Evolutionary conservation across 805 yeast genomes (phyloP), one percentile per base, ranked within the genome.

Genomic region (Saccharomyces paradoxus): DNA sequence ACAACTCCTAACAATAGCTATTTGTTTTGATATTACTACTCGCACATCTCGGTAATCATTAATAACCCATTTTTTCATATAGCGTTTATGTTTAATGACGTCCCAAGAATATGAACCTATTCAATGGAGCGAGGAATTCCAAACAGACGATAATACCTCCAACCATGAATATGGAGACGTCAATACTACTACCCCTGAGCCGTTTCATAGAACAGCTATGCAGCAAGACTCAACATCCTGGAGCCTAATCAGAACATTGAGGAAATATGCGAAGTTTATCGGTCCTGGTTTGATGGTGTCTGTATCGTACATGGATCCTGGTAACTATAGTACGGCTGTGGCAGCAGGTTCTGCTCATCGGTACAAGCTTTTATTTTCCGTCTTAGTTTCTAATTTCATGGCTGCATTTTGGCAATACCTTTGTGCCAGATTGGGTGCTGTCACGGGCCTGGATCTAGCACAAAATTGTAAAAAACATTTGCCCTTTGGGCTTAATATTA

Each of bases 261-360:
- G 64, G 46, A 84, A 83, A 61, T 87, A 84, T 67, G 70, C 76
- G 46, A 71, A 76, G 58, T 87, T 87, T 67, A 76, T 92, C n/a
- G 98, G 98, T 0, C 98, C 98, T 0, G 98, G 99, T 0, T 74
- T 92, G 50, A 86, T 92, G 96, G 96, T 94, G 1, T 80, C 91
- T 4, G 96, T 92, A 32, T 92, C 97, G 0, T 94, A 91, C 69
- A 89, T 94, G 89, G 98, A 92, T 64, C 98, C 99, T 0, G 99
- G 99, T 4, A 92, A 94, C 72, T 92, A 91, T 71, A 86, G 96
- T 41, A 89, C 97, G 0, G 96, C 94, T 9, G 96, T 92, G 13
- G 87, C 94, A 8, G 94, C 95, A 1, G 96, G 96, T n/a, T 86
- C 96, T 31, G 85, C 88, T 28, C 89, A 86, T 68, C 81, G 85